phyloP scores from a whole-genome alignment of 2,329 filamentous ascomycete species.

The Paraphaeosphaeria sporulosa region DNA sequence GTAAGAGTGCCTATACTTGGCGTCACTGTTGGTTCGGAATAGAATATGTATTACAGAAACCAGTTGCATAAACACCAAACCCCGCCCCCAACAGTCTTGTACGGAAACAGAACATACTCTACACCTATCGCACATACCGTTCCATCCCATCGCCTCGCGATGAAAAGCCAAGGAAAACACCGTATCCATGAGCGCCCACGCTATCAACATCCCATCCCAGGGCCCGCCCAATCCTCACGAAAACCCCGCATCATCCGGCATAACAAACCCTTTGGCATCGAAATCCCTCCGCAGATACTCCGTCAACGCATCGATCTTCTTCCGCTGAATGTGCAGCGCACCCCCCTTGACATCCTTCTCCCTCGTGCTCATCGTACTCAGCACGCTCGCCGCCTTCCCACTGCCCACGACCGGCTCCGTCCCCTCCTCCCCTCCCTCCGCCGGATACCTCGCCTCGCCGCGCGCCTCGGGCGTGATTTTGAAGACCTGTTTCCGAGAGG shows the following conservation, averaged over 20 bases:
- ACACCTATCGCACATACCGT: constrained; percentile 1
- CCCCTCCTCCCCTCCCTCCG: constrained; percentile 18
- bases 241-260: constrained; percentile 54
- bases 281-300: constrained; percentile 55
- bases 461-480: constrained; percentile 54
- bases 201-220: background rate
- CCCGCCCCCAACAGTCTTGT: background rate
- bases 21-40: background rate
- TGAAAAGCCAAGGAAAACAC: background rate
- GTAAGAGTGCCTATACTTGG: background rate
- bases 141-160: background rate
- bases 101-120: constrained; percentile 4
- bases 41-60: background rate
- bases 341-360: constrained; percentile 48
- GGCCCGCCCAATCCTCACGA: constrained; percentile 26
- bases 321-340: constrained; percentile 57
- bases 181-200: background rate
- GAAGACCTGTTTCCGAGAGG: constrained; percentile 47
- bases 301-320: constrained; percentile 57
- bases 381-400: constrained; percentile 33
- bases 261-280: constrained; percentile 54
- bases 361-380: constrained; percentile 48
- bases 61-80: background rate
- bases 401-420: constrained; percentile 4
- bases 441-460: constrained; percentile 50